Base-by-base conservation (phyloP, 768 basidiomycete genomes). In the Amanita molliuscula region DNA sequence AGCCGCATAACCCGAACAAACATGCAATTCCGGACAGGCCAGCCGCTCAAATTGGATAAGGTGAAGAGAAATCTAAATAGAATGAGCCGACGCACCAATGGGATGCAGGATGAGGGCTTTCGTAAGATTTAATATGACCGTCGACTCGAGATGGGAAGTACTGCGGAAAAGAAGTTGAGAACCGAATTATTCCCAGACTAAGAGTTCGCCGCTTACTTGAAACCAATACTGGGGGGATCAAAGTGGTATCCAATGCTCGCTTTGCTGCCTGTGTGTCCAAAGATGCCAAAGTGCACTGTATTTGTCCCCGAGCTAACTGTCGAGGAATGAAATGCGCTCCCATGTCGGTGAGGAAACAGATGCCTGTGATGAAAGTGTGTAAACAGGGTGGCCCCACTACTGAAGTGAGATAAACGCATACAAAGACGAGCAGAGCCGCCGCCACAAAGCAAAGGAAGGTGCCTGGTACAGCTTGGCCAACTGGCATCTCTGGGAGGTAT, bases 271-370 rank as follows among this genome's bases (percentile, higher is more conserved):
- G 84, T 85, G 64, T 72, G 80, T 3, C 88, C 88, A 60, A 88
- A 88, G n/a, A 83, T 76, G 56, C 89, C 89, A 57, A 82, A 90
- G 53, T 73, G 73, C 13, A 67, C 68, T 57, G 66, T 52, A 11
- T 45, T n/a, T 20, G 62, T 61, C 4, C 66, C 70, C 9, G 61
- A 54, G 6, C 66, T 67, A 20, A 78, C 78, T n/a, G 47, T 78
- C 65, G 36, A 92, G 72, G 69, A 87, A 89, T 16, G 76, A 82
- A 40, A 91, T 69, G 20, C 61, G 59, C 36, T 82, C 59, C 89
- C 88, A 91, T 56, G 81, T 85, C 42, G 88, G 87, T 44, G 76
- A 65, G 13, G 84, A 82, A 18, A 89, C 78, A 25, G 79, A 87
- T 2, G 78, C 82, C 82, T 84, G 57, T 41, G 53, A 38, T 29